Conservation (phyloP, 1,284 basidiomycete species). For the Jaminaea rosea region DNA sequence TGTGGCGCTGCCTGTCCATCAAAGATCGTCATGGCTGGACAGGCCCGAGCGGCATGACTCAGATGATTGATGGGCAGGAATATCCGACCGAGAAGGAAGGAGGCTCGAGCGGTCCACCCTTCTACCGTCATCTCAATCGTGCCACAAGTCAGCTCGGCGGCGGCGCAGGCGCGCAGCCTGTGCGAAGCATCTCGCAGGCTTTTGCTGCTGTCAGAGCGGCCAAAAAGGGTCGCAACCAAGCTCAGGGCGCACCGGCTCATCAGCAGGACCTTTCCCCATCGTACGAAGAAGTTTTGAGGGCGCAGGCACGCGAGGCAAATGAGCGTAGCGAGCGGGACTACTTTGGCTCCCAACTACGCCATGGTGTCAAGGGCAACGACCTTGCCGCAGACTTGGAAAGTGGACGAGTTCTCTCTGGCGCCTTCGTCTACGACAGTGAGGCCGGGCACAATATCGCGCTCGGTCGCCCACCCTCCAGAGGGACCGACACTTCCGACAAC, state of each 20-base stretch:
- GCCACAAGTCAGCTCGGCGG: no score
- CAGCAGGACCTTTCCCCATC: neutral
- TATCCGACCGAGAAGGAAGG: neutral
- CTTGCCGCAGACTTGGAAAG: neutral
- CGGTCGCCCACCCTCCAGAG: neutral
- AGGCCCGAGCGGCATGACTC: neutral
- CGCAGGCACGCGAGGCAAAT: slow-evolving; percentile 6
- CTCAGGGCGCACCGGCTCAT: neutral
- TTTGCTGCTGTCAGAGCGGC: neutral
- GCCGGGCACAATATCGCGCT: neutral
- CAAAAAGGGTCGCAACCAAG: neutral
- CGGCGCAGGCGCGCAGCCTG: no score
- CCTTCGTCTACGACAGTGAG: slow-evolving; percentile 1
- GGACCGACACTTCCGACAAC: neutral
- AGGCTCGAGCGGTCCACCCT: neutral
- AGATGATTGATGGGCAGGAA: neutral
- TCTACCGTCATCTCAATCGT: no score
- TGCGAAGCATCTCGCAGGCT: no score
- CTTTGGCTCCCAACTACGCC: neutral
- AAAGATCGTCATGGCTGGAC: slow-evolving; percentile 1
- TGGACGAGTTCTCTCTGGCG: neutral
- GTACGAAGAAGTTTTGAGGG: slow-evolving; percentile 3
- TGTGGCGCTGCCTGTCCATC: neutral
- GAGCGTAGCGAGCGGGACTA: slow-evolving; percentile 2
- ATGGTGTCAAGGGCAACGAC: neutral